Percentiles rank a stretch among this genome's conserved stretches.
These are phyloP conservation scores for Pseudognaphalium luteoalbum DNA, from an alignment of 129 eudicot genomes.

Conservation along the genomic window DNA sequence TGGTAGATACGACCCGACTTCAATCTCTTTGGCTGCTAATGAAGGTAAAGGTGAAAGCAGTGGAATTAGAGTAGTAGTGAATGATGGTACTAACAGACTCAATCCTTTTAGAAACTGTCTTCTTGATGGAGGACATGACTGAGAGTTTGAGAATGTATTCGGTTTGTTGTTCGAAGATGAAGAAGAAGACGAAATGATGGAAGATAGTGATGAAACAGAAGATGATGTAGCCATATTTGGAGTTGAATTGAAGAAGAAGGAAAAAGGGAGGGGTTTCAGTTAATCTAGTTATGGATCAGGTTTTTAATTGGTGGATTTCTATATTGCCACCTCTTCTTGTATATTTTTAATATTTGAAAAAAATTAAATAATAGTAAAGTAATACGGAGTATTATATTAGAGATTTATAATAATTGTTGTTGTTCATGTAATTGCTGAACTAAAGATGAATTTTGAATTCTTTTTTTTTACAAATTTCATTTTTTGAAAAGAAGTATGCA, in stretches of 20 bases:
- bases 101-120: constrained; percentile 56
- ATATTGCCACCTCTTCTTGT: no score
- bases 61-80: constrained; percentile 19
- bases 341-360: no score
- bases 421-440: no score
- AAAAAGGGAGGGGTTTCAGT: background rate
- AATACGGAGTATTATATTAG: no score
- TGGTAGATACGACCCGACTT: constrained; percentile 76
- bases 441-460: no score
- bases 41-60: constrained; percentile 41
- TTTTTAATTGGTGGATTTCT: background rate
- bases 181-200: constrained; percentile 29
- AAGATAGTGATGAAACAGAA: constrained; percentile 44
- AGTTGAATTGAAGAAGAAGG: background rate
- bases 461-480: no score
- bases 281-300: constrained; percentile 10
- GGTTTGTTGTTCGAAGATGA: constrained; percentile 42
- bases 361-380: no score
- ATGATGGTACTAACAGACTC: constrained; percentile 32
- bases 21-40: constrained; percentile 69
- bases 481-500: no score
- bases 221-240: constrained; percentile 17
- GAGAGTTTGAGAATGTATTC: constrained; percentile 18
- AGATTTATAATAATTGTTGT: no score
- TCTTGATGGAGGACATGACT: constrained; percentile 40